phyloP scores from a whole-genome alignment of 2,329 filamentous ascomycete species.

The Dothideomycetidae sp. region DNA sequence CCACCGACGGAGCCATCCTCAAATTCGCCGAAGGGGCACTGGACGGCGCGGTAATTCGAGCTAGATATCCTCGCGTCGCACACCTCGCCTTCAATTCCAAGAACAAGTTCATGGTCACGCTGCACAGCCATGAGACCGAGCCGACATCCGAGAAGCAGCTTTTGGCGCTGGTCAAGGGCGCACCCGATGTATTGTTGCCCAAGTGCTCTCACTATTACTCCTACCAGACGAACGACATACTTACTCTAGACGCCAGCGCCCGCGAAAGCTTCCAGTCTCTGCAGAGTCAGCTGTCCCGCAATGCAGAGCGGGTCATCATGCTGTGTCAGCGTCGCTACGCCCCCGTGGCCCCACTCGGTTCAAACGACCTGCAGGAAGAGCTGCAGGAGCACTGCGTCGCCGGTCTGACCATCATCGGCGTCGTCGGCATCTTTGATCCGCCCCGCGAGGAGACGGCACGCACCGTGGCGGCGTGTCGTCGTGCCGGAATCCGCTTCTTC shows the following conservation, averaged over 20 bases:
- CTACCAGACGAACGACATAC: conserved; percentile 17
- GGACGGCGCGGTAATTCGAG: conserved; percentile 6
- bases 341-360: conserved; percentile 19
- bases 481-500: conserved; percentile 28
- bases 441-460: conserved; percentile 24
- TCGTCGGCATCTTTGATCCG: conserved; percentile 35
- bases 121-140: conserved; percentile 12
- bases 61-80: conserved; percentile 20
- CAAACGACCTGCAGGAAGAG: conserved; percentile 40
- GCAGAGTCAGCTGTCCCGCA: conserved; percentile 29
- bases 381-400: conserved; percentile 27
- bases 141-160: conserved; percentile 10
- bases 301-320: conserved; percentile 32
- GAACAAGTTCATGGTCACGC: conserved; percentile 37
- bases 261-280: conserved; percentile 23
- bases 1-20: conserved; percentile 31
- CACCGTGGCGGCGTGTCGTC: conserved; percentile 24
- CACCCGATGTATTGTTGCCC: conserved; percentile 17
- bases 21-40: conserved; percentile 24
- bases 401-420: conserved; percentile 36
- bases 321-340: conserved; percentile 27
- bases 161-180: conserved; percentile 17
- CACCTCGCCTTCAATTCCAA: conserved; percentile 38
- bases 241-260: conserved; percentile 24
- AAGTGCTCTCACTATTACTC: conserved; percentile 19